A percentile compares a stretch with the other conserved stretches of the same genome.
Evolutionary conservation across 805 yeast genomes (phyloP).

Genomic region (Monosporozyma aquatica): DNA sequence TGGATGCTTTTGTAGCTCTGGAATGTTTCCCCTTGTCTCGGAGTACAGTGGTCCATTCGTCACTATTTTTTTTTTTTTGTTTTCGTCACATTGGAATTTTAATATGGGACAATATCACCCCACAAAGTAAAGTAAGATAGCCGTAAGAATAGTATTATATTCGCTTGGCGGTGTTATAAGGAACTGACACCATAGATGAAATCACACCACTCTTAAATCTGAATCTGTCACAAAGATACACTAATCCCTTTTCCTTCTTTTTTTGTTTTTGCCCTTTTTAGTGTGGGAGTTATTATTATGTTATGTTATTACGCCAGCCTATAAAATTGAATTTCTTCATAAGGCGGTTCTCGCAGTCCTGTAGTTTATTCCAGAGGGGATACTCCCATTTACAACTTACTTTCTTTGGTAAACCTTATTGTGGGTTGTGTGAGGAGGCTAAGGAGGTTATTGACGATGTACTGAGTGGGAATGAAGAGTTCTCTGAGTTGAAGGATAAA

Average conservation of each 20-base stretch:
- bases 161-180: too few species aligned
- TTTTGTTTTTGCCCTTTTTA: too few species aligned
- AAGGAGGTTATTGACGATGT: conserved; percentile 40
- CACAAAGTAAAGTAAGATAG: too few species aligned
- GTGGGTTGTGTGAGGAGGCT: conserved; percentile 63
- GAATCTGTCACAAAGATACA: too few species aligned
- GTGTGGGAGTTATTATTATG: too few species aligned
- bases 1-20: too few species aligned
- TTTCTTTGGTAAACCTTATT: conserved; percentile 60
- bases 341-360: conserved; percentile 1
- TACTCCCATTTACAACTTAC: conserved; percentile 33
- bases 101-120: too few species aligned
- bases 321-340: background rate
- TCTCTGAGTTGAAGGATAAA: conserved; percentile 13
- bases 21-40: background rate
- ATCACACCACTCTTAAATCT: too few species aligned
- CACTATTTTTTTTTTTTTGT: background rate
- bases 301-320: background rate
- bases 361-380: background rate
- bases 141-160: too few species aligned
- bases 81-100: background rate
- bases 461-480: conserved; percentile 17
- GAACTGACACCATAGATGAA: too few species aligned
- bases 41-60: conserved; percentile 4
- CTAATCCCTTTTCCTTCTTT: too few species aligned